phyloP scores from a whole-genome alignment of 495 filamentous ascomycete genomes.

The Neohortaea acidophila region DNA sequence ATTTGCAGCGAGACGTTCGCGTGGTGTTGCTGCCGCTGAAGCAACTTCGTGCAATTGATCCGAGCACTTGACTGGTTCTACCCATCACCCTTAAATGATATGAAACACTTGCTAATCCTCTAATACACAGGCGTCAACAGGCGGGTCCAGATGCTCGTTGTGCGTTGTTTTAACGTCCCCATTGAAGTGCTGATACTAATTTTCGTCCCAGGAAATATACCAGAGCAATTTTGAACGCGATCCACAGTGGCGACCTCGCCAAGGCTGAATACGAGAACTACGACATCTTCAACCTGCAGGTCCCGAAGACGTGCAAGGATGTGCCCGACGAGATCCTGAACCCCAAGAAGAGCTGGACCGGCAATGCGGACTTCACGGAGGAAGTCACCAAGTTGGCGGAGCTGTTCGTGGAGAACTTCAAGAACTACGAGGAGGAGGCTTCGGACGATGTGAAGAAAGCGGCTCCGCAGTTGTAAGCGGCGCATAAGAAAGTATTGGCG shows the following conservation, averaged over 20 bases:
- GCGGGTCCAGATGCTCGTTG: neutral
- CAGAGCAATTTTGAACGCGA: constrained; percentile 91
- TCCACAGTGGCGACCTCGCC: constrained; percentile 89
- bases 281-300: constrained; percentile 88
- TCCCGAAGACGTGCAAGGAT: constrained; percentile 70
- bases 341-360: constrained; percentile 83
- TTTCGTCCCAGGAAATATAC: constrained; percentile 99
- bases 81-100: too few species aligned
- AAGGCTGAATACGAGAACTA: constrained; percentile 87
- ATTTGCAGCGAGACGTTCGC: too few species aligned
- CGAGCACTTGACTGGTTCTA: too few species aligned
- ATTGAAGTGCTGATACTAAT: constrained; percentile 85
- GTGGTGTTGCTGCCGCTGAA: too few species aligned
- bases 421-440: constrained; percentile 80
- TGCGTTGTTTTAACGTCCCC: neutral
- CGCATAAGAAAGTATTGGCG: too few species aligned
- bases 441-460: constrained; percentile 68
- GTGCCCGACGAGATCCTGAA: constrained; percentile 88
- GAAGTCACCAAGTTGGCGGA: constrained; percentile 79
- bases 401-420: constrained; percentile 92
- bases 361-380: constrained; percentile 56
- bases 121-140: too few species aligned
- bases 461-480: constrained; percentile 32
- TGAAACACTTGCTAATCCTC: too few species aligned
- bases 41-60: too few species aligned